Conservation (phyloP, 192 early-diverging fungal genomes). For the Phlyctochytrium planicorne region DNA sequence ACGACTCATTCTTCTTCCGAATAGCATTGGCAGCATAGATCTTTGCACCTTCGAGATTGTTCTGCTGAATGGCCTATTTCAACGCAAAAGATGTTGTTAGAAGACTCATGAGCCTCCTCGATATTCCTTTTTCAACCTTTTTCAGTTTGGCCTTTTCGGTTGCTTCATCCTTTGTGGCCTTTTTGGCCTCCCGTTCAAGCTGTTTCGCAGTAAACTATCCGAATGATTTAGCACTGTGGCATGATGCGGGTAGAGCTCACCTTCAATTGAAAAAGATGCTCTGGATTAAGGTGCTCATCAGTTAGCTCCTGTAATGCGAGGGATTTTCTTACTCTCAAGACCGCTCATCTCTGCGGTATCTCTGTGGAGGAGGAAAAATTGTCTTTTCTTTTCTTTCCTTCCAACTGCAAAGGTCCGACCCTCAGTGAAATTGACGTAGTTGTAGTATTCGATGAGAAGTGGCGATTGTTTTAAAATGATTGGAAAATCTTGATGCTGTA, state of each 20-base stretch:
- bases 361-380: too few species aligned
- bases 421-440: too few species aligned
- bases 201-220: slow-evolving; percentile 53
- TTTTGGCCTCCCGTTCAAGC: slow-evolving; percentile 80
- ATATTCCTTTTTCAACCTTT: slow-evolving; percentile 68
- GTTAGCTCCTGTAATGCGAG: neutral
- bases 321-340: neutral
- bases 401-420: too few species aligned
- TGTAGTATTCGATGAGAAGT: too few species aligned
- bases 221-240: neutral
- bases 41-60: slow-evolving; percentile 89
- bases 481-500: too few species aligned
- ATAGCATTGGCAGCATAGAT: slow-evolving; percentile 95
- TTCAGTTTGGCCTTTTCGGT: slow-evolving; percentile 84
- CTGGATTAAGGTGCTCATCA: neutral
- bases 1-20: slow-evolving; percentile 91
- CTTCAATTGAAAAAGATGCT: slow-evolving; percentile 6
- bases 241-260: neutral
- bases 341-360: slow-evolving; percentile 7
- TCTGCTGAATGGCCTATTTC: slow-evolving; percentile 82
- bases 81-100: neutral
- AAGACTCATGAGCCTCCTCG: neutral
- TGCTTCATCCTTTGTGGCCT: slow-evolving; percentile 80
- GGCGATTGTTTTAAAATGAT: too few species aligned
- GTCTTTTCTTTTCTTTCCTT: too few species aligned